Evolutionary conservation across 179 eudicot genomes (phyloP), one percentile per base, ranked within the genome.

Genomic region (Camellia oleifera): DNA sequence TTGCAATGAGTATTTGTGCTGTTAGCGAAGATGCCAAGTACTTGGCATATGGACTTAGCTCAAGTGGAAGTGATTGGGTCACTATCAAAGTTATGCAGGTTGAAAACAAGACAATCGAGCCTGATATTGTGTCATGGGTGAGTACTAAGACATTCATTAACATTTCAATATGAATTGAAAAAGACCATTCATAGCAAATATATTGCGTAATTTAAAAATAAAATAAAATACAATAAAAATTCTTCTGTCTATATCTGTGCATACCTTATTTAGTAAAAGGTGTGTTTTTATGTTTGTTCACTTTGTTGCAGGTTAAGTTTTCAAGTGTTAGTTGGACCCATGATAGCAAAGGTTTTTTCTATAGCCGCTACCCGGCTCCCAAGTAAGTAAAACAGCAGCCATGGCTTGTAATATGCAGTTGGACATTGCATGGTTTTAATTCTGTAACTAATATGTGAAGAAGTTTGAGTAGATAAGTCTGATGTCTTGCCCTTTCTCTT

Each of bases 31-130:
- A 95, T 83, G 97, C 94, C 1, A 86, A 94, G 83, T 92, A 86
- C 83, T 76, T 95, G 83, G 97, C 97, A 4, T 94, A 95, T 46
- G 95, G 88, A 61, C 87, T 90, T 78, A 91, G 98, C 83, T 81
- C 88, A 17, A 90, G 96, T 71, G 98, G 98, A 75, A 95, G 98
- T 81, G 99, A 95, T 78, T 95, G 98, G 99, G 86, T 91, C 48
- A 95, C 94, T 44, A 85, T 95, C 79, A 89, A 94, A 85, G 92
- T 94, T 32, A 85, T 90, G 88, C 78, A 79, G 5, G 46, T 95
- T 68, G 90, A 89, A 5, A 89, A 89, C 70, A 86, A 79, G 69
- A 64, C 18, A 14, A 73, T 86, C 6, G 86, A 87, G 86, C 81
- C 93, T 68, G 98, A 92, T 82, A 85, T 88, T 11, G 45, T 95